Conservation (phyloP, 139 green algal species). For the Micromonas pusilla region DNA sequence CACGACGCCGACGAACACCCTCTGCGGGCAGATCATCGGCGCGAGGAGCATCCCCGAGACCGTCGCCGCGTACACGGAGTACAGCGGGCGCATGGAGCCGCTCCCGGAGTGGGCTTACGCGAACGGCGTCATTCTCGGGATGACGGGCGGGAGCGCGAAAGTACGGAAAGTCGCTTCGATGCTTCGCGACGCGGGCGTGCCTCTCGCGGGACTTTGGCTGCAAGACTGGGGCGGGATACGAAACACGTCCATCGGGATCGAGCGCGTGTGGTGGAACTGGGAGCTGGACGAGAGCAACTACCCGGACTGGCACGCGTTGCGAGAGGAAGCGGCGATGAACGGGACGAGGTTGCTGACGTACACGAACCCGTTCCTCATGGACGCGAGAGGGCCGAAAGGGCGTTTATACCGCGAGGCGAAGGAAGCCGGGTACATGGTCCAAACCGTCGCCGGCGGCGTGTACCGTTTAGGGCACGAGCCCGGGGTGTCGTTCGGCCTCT, state of each 20-base stretch:
- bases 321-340: constrained; percentile 8
- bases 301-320: constrained; percentile 31
- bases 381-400: not conserved
- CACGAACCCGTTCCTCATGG: constrained; percentile 29
- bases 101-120: constrained; percentile 26
- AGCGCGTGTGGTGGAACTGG: constrained; percentile 46
- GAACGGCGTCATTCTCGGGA: constrained; percentile 13
- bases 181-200: constrained; percentile 19
- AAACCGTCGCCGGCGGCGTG: constrained; percentile 15
- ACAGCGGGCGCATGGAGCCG: constrained; percentile 31
- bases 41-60: constrained; percentile 24
- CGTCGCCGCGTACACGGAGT: constrained; percentile 38
- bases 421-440: constrained; percentile 29
- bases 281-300: constrained; percentile 36
- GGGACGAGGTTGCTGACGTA: constrained; percentile 32
- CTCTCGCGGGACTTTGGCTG: constrained; percentile 35
- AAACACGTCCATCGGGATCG: constrained; percentile 28
- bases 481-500: constrained; percentile 33
- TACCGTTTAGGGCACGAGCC: constrained; percentile 33
- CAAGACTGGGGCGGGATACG: constrained; percentile 38
- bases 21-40: constrained; percentile 18
- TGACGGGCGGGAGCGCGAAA: constrained; percentile 33
- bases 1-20: not conserved
- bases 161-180: constrained; percentile 16
- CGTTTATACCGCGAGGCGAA: constrained; percentile 26